phyloP scores from a whole-genome alignment of 805 yeast genomes.

The Hanseniaspora clermontiae region DNA sequence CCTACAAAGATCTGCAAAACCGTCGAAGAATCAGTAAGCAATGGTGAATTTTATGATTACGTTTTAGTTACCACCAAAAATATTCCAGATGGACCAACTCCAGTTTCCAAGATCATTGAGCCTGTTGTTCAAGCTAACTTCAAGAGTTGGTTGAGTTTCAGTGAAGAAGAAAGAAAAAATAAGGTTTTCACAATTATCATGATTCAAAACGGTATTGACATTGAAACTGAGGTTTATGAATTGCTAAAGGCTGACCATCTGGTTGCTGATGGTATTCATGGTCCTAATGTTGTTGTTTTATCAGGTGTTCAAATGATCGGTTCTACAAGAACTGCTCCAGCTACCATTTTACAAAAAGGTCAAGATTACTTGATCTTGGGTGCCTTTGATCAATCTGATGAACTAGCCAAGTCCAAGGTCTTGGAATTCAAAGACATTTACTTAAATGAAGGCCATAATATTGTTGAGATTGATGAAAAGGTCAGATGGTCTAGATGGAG shows the following conservation, averaged over 20 bases:
- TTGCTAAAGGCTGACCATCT: conserved; percentile 13
- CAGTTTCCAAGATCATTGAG: conserved; percentile 37
- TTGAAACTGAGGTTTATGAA: conserved; percentile 40
- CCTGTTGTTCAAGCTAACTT: conserved; percentile 32
- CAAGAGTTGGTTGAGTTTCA: conserved; percentile 4
- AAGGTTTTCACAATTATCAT: conserved; percentile 38
- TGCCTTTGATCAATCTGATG: conserved; percentile 15
- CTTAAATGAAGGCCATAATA: conserved; percentile 17
- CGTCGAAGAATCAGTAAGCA: conserved; percentile 32
- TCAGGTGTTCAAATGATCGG: conserved; percentile 17
- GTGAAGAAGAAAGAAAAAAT: conserved; percentile 7
- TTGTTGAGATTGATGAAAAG: conserved; percentile 14
- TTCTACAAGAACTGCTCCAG: conserved; percentile 19
- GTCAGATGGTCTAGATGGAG: conserved; percentile 41
- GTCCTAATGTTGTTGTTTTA: conserved; percentile 13
- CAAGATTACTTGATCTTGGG: conserved; percentile 16
- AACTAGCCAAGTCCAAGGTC: conserved; percentile 13
- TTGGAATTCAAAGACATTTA: conserved; percentile 14
- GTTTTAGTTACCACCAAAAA: conserved; percentile 51
- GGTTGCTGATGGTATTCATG: conserved; percentile 12
- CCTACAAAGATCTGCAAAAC: conserved; percentile 35
- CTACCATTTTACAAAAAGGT: conserved; percentile 13
- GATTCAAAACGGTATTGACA: conserved; percentile 55
- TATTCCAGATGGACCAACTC: conserved; percentile 39
- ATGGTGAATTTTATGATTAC: conserved; percentile 35